Evolutionary conservation across 2,329 filamentous ascomycete species (phyloP), one percentile per base, ranked within the genome.

Genomic region (Metarhizium album): DNA sequence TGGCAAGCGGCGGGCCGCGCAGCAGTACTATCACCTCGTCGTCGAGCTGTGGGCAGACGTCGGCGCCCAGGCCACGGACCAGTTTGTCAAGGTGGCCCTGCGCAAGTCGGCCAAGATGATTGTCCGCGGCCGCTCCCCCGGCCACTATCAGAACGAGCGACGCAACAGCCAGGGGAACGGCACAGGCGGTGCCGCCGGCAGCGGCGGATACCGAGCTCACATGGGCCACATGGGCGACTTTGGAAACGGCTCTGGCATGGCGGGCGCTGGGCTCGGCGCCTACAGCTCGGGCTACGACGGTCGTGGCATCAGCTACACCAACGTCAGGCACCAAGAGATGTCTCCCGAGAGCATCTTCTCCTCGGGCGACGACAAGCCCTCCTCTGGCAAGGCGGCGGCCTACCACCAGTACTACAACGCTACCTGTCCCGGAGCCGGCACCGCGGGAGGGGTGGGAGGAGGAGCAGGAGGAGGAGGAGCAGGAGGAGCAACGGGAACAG

Each of bases 1-100:
- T 58, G 90, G 90, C 45, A 95, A 95, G 66, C 78, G 90, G 58
- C 77, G 90, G 51, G 90, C 90, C 1, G 88, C 90, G 18, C 90
- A 96, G 63, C 90, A 95, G 60, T 95, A 90, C 66, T 95, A 94
- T 62, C 87, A 93, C 60, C 75, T 96, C n/a, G 80, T 94, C 45
- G 84, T 95, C 3, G 89, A 95, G 63, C 79, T 94, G 1, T 88
- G 82, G 67, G 87, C 79, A 7, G 83, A 90, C 56, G 70, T 88
- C 7, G 75, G 80, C 2, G 62, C 66, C 31, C 72, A 67, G 58
- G 67, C 52, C 52, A 62, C 57, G 18, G 75, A 79, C 1, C 74
- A 78, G 31, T 90, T 78, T 70, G 70, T 90, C 59, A 84, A 85
- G 62, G 74, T 93, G 48, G 87, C 86, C 3, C 79, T 80, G 52